Conservation (phyloP, 768 basidiomycete genomes). For the Crassisporium funariophilum region DNA sequence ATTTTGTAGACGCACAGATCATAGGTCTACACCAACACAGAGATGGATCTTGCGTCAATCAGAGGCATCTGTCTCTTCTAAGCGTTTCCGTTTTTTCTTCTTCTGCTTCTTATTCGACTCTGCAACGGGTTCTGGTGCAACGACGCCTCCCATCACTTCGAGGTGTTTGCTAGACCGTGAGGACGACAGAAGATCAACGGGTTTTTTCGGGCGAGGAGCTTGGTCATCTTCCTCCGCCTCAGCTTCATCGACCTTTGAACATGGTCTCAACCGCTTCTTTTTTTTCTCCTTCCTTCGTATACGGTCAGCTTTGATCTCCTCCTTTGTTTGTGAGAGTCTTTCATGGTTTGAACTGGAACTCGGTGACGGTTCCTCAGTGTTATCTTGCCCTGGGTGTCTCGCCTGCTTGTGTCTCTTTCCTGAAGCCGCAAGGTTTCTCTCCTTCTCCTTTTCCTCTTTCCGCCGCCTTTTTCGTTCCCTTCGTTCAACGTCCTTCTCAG, state of each 20-base stretch:
- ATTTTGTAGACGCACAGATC: no score
- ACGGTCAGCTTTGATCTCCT: not conserved
- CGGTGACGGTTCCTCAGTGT: not conserved
- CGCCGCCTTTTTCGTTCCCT: not conserved
- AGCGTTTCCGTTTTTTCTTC: conserved; percentile 12
- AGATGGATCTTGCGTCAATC: no score
- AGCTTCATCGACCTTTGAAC: not conserved
- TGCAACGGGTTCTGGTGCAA: conserved; percentile 1
- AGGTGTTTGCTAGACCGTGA: not conserved
- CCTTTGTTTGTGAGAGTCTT: not conserved
- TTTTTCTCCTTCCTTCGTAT: not conserved
- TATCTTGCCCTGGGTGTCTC: not conserved
- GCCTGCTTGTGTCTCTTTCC: not conserved
- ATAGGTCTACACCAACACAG: no score
- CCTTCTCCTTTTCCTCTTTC: not conserved
- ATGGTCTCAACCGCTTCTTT: not conserved
- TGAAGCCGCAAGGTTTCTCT: not conserved
- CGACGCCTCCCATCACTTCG: not conserved
- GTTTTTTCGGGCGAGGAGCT: not conserved
- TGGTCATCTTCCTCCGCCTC: not conserved
- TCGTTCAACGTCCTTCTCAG: not conserved
- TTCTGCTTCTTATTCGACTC: conserved; percentile 4
- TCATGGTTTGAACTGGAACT: not conserved
- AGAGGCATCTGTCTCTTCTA: conserved; percentile 18
- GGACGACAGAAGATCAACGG: not conserved